phyloP scores from a whole-genome alignment of 768 basidiomycete species.

The Suillus luteus region DNA sequence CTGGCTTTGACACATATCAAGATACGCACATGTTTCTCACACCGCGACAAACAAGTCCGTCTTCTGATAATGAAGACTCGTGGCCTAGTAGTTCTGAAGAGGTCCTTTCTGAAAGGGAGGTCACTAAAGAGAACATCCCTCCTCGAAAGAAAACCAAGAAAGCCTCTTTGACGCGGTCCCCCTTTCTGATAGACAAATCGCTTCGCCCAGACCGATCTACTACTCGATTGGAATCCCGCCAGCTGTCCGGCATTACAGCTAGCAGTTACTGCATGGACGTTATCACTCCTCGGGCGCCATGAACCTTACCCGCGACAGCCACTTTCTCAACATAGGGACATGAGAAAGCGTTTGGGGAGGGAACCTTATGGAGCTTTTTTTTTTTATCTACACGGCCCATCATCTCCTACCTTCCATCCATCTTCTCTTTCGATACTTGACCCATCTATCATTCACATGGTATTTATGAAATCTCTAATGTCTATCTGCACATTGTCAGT shows the following conservation, averaged over 20 bases:
- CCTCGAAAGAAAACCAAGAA: slow-evolving; percentile 51
- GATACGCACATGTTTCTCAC: slow-evolving; percentile 36
- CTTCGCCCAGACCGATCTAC: not conserved
- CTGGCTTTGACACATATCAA: slow-evolving; percentile 61
- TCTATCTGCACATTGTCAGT: slow-evolving; percentile 6
- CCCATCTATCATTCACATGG: not conserved
- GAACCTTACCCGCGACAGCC: not conserved
- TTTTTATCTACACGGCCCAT: not conserved
- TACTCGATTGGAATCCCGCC: not conserved
- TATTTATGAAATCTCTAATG: not conserved
- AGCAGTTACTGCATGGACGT: not conserved
- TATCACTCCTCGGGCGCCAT: not conserved
- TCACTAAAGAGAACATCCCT: slow-evolving; percentile 58
- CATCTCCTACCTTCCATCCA: not conserved
- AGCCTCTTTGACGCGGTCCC: slow-evolving; percentile 16
- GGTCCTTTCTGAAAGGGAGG: slow-evolving; percentile 38
- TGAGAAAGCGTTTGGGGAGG: not conserved
- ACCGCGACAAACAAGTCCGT: slow-evolving; percentile 2
- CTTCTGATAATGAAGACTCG: slow-evolving; percentile 9
- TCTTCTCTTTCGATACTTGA: not conserved
- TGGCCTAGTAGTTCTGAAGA: slow-evolving; percentile 8
- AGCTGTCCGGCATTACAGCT: not conserved
- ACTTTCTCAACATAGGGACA: not conserved
- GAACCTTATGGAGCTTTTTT: not conserved
- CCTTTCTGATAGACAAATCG: not conserved